phyloP scores from a whole-genome alignment of 139 green algal genomes.

The Volvox africanus region DNA sequence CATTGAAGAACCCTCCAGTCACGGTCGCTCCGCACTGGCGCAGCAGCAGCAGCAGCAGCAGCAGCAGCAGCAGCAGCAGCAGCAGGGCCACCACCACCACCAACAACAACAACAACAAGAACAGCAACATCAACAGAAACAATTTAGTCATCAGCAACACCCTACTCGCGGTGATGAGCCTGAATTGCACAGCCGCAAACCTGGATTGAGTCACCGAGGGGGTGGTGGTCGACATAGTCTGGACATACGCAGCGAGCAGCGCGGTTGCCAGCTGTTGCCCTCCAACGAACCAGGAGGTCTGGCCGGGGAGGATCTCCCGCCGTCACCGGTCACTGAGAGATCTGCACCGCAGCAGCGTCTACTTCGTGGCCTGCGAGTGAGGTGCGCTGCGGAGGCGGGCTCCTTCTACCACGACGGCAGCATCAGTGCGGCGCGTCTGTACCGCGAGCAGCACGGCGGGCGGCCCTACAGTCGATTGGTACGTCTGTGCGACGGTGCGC shows the following conservation, averaged over 20 bases:
- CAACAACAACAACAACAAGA: neutral
- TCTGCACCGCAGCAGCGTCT: neutral
- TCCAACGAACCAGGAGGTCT: neutral
- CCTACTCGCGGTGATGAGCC: too few species aligned
- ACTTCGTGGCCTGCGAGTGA: constrained; percentile 19
- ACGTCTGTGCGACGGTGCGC: neutral
- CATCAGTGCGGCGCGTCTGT: constrained; percentile 21
- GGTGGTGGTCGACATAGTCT: too few species aligned
- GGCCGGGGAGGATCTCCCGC: neutral
- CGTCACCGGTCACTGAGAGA: neutral
- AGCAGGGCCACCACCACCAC: neutral
- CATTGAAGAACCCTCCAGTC: too few species aligned
- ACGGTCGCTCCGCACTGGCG: too few species aligned
- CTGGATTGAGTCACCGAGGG: too few species aligned
- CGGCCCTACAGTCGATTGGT: neutral
- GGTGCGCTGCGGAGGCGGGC: constrained; percentile 15
- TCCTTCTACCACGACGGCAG: constrained; percentile 14
- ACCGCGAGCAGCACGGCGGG: constrained; percentile 30
- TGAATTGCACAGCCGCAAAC: too few species aligned
- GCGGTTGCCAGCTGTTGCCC: neutral
- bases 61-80: neutral
- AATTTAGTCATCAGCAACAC: neutral
- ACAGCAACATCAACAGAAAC: neutral
- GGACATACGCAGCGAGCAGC: neutral
- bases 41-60: neutral